Evolutionary conservation across 345 rosid species (phyloP).

Genomic region (Citrus medica): DNA sequence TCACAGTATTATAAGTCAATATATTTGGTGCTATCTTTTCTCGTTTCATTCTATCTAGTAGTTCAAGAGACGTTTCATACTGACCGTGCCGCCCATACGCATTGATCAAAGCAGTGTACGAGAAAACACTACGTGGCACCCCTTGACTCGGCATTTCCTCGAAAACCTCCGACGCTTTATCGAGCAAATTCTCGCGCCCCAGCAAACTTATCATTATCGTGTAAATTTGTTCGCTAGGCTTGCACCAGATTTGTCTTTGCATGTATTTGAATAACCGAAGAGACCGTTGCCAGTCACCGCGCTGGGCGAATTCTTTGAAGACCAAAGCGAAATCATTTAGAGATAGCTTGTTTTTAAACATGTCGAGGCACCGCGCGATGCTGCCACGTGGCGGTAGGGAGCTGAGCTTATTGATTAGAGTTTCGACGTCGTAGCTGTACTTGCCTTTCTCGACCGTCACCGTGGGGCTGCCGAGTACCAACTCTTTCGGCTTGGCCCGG

Average conservation of each 20-base stretch:
- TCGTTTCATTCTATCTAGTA: conserved; percentile 79
- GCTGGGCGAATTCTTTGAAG: conserved; percentile 88
- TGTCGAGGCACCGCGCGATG: conserved; percentile 81
- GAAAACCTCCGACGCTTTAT: conserved; percentile 78
- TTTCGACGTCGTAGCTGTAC: conserved; percentile 92
- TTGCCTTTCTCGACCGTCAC: conserved; percentile 83
- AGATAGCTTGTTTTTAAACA: conserved; percentile 90
- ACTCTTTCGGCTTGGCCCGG: conserved; percentile 54
- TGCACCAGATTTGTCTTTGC: conserved; percentile 98
- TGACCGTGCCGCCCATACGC: conserved; percentile 86
- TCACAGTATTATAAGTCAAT: conserved; percentile 88
- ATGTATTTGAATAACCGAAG: conserved; percentile 91
- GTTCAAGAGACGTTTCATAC: conserved; percentile 67
- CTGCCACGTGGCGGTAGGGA: conserved; percentile 98
- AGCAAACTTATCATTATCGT: conserved; percentile 84
- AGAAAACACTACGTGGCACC: conserved; percentile 76
- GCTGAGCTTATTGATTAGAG: conserved; percentile 95
- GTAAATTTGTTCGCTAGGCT: conserved; percentile 92
- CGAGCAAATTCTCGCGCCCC: conserved; percentile 84
- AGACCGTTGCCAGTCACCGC: conserved; percentile 96
- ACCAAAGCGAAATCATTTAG: conserved; percentile 82
- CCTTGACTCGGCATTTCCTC: conserved; percentile 85
- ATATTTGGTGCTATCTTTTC: conserved; percentile 72
- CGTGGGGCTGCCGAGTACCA: conserved; percentile 73
- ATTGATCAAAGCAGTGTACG: conserved; percentile 83